Conservation (phyloP, 306 rosid genomes). For the Glycine tomentella region DNA sequence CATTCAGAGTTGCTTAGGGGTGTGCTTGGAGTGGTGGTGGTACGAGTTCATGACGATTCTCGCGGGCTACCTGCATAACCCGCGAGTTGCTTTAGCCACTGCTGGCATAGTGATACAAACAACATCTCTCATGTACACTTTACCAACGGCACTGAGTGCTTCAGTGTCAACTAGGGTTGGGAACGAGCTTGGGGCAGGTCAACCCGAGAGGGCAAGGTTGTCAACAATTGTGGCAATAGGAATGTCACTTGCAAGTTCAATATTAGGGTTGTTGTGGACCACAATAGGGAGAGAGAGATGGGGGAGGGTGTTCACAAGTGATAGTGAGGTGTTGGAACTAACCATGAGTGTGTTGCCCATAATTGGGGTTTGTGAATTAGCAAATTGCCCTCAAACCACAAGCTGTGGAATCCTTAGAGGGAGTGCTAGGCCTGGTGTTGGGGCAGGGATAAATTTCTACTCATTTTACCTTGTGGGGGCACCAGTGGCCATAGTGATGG, state of each 20-base stretch:
- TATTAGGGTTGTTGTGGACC: conserved; percentile 61
- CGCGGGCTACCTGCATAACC: conserved; percentile 69
- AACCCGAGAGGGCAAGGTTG: conserved; percentile 57
- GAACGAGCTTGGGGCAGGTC: conserved; percentile 66
- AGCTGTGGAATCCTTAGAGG: conserved; percentile 75
- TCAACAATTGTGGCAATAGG: conserved; percentile 62
- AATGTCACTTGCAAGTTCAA: conserved; percentile 56
- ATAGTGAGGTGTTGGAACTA: conserved; percentile 57
- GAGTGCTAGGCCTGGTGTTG: conserved; percentile 75
- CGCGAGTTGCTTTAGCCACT: conserved; percentile 58
- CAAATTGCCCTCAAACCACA: conserved; percentile 76
- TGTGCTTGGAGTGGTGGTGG: conserved; percentile 98
- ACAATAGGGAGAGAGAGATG: conserved; percentile 63
- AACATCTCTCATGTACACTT: conserved; percentile 68
- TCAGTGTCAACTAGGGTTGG: conserved; percentile 72
- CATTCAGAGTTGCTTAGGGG: conserved; percentile 75
- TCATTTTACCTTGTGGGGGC: conserved; percentile 80
- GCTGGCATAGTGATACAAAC: conserved; percentile 74
- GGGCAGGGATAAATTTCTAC: conserved; percentile 65
- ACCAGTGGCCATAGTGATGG: conserved; percentile 64
- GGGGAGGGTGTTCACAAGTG: conserved; percentile 72
- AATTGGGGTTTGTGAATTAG: conserved; percentile 70
- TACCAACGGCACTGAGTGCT: conserved; percentile 65
- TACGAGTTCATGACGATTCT: conserved; percentile 73
- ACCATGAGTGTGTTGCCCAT: conserved; percentile 65